These are phyloP conservation scores for Cadophora luteo-olivacea DNA, from an alignment of 2,329 filamentous ascomycete species.

Conservation along the genomic window DNA sequence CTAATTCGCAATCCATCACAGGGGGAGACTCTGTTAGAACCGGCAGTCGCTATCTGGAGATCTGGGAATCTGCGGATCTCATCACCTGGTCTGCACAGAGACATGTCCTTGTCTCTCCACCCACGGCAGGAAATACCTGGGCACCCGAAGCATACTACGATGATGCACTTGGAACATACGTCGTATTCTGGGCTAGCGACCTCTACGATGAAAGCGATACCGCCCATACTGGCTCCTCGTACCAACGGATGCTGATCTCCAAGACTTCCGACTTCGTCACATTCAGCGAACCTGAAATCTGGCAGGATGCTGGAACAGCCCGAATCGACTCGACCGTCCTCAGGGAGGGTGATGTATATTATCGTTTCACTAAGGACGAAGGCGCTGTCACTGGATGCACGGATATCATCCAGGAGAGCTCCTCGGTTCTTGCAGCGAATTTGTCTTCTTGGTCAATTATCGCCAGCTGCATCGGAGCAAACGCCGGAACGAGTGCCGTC, in stretches of 20 bases:
- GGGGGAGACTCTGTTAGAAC: constrained; percentile 16
- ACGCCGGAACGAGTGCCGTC: constrained; percentile 17
- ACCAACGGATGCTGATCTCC: constrained; percentile 21
- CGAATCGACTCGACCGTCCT: constrained; percentile 24
- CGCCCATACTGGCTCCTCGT: constrained; percentile 17
- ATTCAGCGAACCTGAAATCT: constrained; percentile 19
- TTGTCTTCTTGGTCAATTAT: constrained; percentile 12
- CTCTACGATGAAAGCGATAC: constrained; percentile 17
- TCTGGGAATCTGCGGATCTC: constrained; percentile 22
- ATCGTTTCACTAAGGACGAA: constrained; percentile 26
- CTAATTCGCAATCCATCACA: background rate
- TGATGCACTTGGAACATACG: constrained; percentile 5
- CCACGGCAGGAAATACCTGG: constrained; percentile 23
- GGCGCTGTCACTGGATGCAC: constrained; percentile 18
- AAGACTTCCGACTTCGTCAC: constrained; percentile 21
- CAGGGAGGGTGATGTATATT: constrained; percentile 14
- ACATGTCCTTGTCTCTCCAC: constrained; percentile 23
- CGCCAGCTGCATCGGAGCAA: constrained; percentile 17
- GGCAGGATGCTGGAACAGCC: constrained; percentile 20
- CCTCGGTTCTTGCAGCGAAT: constrained; percentile 6
- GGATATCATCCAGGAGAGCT: constrained; percentile 24
- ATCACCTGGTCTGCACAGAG: constrained; percentile 22
- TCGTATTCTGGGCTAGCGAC: constrained; percentile 21
- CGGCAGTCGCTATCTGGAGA: constrained; percentile 24
- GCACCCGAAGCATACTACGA: constrained; percentile 24